phyloP scores from a whole-genome alignment of 2,329 filamentous ascomycete species.

The Didymella exigua region DNA sequence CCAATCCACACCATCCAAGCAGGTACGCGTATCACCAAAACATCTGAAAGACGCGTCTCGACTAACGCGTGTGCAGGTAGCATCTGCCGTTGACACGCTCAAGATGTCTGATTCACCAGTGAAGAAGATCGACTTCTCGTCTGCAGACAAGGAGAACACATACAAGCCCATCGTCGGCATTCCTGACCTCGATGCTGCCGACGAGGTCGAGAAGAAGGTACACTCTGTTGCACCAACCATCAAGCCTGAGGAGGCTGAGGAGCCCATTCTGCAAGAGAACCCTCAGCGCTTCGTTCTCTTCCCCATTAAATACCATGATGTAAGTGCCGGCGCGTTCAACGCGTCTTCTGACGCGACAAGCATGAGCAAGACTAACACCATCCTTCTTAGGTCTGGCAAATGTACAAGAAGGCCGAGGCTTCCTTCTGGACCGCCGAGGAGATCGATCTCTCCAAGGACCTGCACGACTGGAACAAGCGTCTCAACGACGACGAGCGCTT shows the following conservation, averaged over 20 bases:
- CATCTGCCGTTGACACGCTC: slow-evolving; percentile 82
- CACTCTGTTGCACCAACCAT: slow-evolving; percentile 56
- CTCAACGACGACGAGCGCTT: slow-evolving; percentile 96
- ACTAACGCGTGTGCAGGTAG: slow-evolving; percentile 67
- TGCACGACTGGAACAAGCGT: slow-evolving; percentile 99
- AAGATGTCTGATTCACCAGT: slow-evolving; percentile 87
- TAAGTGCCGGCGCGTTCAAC: slow-evolving; percentile 61
- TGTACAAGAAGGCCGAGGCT: slow-evolving; percentile 99
- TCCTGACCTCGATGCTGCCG: slow-evolving; percentile 48
- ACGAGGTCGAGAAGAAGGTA: slow-evolving; percentile 56
- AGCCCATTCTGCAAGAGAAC: slow-evolving; percentile 95
- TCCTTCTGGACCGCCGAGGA: slow-evolving; percentile 99
- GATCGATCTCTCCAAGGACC: slow-evolving; percentile 98
- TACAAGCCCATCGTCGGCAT: slow-evolving; percentile 62
- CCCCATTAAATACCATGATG: slow-evolving; percentile 99
- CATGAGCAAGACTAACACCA: slow-evolving; percentile 37
- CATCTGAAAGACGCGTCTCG: slow-evolving; percentile 36
- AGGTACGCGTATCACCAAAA: slow-evolving; percentile 59
- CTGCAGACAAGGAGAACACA: slow-evolving; percentile 81
- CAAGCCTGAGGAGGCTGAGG: slow-evolving; percentile 73
- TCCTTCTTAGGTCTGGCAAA: slow-evolving; percentile 87
- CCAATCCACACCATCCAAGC: slow-evolving; percentile 72
- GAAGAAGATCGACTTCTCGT: slow-evolving; percentile 84
- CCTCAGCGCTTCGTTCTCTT: slow-evolving; percentile 95
- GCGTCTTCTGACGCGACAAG: slow-evolving; percentile 67